Evolutionary conservation across 2,329 filamentous ascomycete species (phyloP).

Genomic region (Lomentospora prolificans): DNA sequence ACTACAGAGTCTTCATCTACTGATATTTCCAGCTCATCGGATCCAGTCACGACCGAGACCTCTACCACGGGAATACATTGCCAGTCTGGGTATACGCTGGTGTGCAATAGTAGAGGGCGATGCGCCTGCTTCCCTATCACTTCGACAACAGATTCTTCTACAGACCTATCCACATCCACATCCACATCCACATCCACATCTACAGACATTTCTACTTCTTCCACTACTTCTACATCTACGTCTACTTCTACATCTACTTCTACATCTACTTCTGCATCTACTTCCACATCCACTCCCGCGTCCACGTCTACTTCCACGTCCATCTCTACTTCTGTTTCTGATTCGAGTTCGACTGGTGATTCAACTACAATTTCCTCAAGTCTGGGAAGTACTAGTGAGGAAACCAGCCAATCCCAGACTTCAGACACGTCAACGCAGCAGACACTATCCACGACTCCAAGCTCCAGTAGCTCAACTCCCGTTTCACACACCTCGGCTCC

Average conservation of each 20-base stretch:
- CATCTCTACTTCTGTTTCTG: background rate
- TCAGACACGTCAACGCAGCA: background rate
- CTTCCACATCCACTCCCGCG: background rate
- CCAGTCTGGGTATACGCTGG: background rate
- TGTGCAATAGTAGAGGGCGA: background rate
- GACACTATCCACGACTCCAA: background rate
- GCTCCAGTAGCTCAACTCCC: background rate
- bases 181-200: too few species aligned
- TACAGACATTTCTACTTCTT: too few species aligned
- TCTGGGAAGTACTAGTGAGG: background rate
- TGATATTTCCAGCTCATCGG: background rate
- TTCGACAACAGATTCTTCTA: too few species aligned
- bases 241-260: background rate
- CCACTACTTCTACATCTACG: too few species aligned
- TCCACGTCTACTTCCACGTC: background rate
- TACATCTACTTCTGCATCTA: background rate
- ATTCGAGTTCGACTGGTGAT: background rate
- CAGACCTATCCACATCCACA: too few species aligned
- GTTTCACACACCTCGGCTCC: too few species aligned
- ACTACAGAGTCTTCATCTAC: background rate
- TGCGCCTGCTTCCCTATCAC: background rate
- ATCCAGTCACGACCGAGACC: background rate
- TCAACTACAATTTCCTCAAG: background rate
- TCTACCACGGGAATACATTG: background rate
- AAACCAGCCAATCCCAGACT: background rate